Evolutionary conservation across 139 green algal genomes (phyloP).

Genomic region (Diplosphaera chodatii): DNA sequence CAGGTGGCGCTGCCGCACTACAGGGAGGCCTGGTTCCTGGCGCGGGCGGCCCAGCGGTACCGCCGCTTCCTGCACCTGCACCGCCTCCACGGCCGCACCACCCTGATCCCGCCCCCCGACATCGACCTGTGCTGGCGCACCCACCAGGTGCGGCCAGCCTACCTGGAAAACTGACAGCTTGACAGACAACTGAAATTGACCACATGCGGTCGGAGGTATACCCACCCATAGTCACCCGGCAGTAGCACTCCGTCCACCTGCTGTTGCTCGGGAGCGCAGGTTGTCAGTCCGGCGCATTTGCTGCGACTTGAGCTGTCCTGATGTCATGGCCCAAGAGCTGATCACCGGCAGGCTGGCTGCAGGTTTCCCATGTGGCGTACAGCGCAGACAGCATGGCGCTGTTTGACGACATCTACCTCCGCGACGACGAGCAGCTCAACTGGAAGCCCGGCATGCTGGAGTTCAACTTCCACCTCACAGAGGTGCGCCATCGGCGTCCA

Average conservation of each 20-base stretch:
- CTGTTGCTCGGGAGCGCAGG: too few species aligned
- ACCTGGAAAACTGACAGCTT: too few species aligned
- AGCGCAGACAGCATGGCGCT: background rate
- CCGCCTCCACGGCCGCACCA: background rate
- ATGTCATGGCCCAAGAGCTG: too few species aligned
- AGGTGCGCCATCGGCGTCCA: background rate
- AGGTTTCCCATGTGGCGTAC: background rate
- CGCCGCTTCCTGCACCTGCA: background rate
- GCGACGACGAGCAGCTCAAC: background rate
- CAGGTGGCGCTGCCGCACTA: constrained; percentile 1
- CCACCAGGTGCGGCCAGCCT: background rate
- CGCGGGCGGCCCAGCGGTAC: background rate
- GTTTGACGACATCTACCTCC: background rate
- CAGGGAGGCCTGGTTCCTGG: background rate
- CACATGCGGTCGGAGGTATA: too few species aligned
- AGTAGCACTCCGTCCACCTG: too few species aligned
- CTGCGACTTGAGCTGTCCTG: too few species aligned
- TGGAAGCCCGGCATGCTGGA: background rate
- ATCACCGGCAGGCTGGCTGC: too few species aligned
- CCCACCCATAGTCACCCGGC: too few species aligned
- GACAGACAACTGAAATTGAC: too few species aligned
- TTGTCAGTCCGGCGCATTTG: too few species aligned
- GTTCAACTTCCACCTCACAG: background rate
- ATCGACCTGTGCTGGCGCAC: constrained; percentile 1
- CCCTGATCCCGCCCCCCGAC: background rate